A percentile compares a stretch with the other conserved stretches of the same genome.
phyloP scores from a whole-genome alignment of 2,329 filamentous ascomycete species.

The Chalara sp. region DNA sequence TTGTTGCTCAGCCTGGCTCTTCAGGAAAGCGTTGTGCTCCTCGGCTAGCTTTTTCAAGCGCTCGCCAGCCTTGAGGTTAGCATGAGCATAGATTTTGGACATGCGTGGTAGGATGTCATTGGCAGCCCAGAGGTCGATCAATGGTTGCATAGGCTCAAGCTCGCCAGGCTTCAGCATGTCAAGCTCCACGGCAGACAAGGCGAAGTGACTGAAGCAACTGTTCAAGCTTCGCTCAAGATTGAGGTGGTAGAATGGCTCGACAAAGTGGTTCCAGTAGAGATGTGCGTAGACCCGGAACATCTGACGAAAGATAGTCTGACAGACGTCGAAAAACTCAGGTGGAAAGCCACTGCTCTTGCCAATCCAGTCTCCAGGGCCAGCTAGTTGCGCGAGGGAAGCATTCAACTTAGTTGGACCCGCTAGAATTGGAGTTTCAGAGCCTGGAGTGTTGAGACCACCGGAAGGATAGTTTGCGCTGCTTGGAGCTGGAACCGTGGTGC shows the following conservation, averaged over 20 bases:
- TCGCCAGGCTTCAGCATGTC: slow-evolving; percentile 84
- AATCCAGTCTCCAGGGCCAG: slow-evolving; percentile 65
- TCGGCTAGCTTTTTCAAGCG: no score
- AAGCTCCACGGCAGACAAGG: slow-evolving; percentile 72
- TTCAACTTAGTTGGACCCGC: slow-evolving; percentile 35
- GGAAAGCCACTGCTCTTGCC: slow-evolving; percentile 93
- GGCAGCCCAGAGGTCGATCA: slow-evolving; percentile 86
- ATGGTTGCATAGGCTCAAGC: slow-evolving; percentile 89
- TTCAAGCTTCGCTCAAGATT: slow-evolving; percentile 77
- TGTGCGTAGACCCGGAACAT: slow-evolving; percentile 99
- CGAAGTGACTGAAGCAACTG: slow-evolving; percentile 81
- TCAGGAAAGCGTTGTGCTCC: no score
- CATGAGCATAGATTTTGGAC: slow-evolving; percentile 59
- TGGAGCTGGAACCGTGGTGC: slow-evolving; percentile 53
- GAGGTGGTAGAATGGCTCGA: slow-evolving; percentile 76
- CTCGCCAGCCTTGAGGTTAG: slow-evolving; percentile 54
- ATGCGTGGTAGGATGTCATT: slow-evolving; percentile 82
- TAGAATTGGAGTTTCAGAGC: slow-evolving; percentile 29
- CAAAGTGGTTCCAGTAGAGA: slow-evolving; percentile 94
- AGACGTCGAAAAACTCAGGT: slow-evolving; percentile 79
- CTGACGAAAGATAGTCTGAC: slow-evolving; percentile 90
- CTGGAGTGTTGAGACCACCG: slow-evolving; percentile 40
- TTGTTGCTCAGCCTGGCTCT: no score
- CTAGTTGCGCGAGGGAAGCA: slow-evolving; percentile 53
- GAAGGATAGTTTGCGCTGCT: slow-evolving; percentile 48